Percentiles rank a stretch among this genome's conserved stretches.
Conservation (phyloP, 2,329 filamentous ascomycete genomes). For the Cercospora sojina region DNA sequence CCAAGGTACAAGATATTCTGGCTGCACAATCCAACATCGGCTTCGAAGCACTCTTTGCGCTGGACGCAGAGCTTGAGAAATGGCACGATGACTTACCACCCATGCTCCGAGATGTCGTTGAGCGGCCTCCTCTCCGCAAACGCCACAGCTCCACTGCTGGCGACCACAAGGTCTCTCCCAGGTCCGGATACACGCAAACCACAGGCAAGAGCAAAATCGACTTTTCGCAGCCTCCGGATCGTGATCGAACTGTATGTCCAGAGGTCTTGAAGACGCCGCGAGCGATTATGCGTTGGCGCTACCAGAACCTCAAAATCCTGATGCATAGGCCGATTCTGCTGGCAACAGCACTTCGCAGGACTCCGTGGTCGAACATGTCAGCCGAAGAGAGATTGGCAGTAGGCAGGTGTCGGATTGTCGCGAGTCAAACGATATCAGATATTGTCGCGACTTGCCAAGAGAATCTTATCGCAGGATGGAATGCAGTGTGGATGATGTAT, state of each 20-base stretch:
- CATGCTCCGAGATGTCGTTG: conserved; percentile 37
- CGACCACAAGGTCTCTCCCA: conserved; percentile 17
- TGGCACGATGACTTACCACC: conserved; percentile 70
- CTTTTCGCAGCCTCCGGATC: conserved; percentile 62
- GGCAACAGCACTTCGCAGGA: conserved; percentile 57
- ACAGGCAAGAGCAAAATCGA: conserved; percentile 40
- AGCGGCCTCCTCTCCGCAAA: conserved; percentile 11
- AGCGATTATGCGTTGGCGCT: conserved; percentile 79
- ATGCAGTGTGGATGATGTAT: conserved; percentile 78
- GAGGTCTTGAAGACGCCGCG: conserved; percentile 69
- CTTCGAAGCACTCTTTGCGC: conserved; percentile 63
- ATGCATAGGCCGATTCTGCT: conserved; percentile 72
- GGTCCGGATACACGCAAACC: conserved; percentile 16
- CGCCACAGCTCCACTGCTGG: conserved; percentile 6
- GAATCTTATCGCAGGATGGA: conserved; percentile 77
- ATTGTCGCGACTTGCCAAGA: conserved; percentile 68
- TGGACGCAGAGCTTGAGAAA: conserved; percentile 66
- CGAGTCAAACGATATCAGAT: conserved; percentile 69
- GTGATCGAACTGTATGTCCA: conserved; percentile 52
- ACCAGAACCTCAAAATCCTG: conserved; percentile 73
- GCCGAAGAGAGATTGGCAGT: conserved; percentile 68
- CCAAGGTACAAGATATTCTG: conserved; percentile 72
- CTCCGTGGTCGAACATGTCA: conserved; percentile 52
- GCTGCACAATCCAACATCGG: conserved; percentile 67
- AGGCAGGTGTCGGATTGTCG: conserved; percentile 66